Evolutionary conservation across 352 stramenopile genomes (phyloP).

Genomic region (Blastocystis sp.): DNA sequence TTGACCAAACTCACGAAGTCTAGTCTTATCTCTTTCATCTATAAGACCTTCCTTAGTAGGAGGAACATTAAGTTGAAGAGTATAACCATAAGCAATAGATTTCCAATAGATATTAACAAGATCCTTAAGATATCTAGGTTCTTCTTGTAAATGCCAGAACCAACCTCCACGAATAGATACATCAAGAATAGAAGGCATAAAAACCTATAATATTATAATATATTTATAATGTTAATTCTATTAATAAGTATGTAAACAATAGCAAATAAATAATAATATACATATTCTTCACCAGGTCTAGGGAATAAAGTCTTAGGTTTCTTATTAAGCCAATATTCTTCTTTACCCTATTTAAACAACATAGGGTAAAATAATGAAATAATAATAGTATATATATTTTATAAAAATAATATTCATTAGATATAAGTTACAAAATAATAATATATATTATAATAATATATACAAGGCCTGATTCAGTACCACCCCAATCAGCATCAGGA

Average conservation of each 20-base stretch:
- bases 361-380: too few relatives aligned
- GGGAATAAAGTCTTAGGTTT: slow-evolving; percentile 23
- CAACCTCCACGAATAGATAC: slow-evolving; percentile 32
- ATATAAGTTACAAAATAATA: too few relatives aligned
- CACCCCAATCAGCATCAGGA: slow-evolving; percentile 26
- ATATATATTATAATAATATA: too few relatives aligned
- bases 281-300: too few relatives aligned
- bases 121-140: slow-evolving; percentile 21
- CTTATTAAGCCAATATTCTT: slow-evolving; percentile 34
- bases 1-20: slow-evolving; percentile 10
- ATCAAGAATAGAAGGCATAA: slow-evolving; percentile 23
- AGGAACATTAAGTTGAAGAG: slow-evolving; percentile 35
- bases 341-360: too few relatives aligned
- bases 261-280: too few relatives aligned
- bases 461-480: slow-evolving; percentile 25
- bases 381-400: too few relatives aligned
- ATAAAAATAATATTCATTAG: too few relatives aligned
- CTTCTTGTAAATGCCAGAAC: slow-evolving; percentile 28
- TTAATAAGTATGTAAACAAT: too few relatives aligned
- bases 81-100: slow-evolving; percentile 22
- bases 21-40: slow-evolving; percentile 6
- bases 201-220: too few relatives aligned
- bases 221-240: too few relatives aligned
- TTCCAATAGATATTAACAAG: slow-evolving; percentile 36
- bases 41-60: slow-evolving; percentile 26